Percentiles rank a stretch among this genome's conserved stretches.
These are phyloP conservation scores for Penicillium sclerotigenum DNA, from an alignment of 2,329 filamentous ascomycete species.

Conservation along the genomic window DNA sequence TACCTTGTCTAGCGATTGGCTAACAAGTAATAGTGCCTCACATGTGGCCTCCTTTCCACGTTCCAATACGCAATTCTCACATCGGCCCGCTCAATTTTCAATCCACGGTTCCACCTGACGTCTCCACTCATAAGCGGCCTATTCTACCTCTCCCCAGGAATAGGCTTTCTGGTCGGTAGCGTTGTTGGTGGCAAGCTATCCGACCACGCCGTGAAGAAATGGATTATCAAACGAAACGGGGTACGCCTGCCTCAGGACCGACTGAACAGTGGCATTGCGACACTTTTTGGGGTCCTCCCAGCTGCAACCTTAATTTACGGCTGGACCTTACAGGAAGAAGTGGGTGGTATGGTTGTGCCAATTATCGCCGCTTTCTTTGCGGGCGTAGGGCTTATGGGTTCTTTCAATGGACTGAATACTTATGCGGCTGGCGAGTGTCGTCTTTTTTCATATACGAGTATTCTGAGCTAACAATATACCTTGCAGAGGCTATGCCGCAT, in stretches of 20 bases:
- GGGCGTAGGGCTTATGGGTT: conserved; percentile 68
- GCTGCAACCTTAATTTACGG: conserved; percentile 65
- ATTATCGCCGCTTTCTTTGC: conserved; percentile 71
- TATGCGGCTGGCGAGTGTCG: conserved; percentile 48
- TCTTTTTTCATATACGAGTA: not conserved
- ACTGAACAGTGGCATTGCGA: conserved; percentile 57
- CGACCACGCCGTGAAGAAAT: conserved; percentile 63
- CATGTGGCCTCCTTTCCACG: conserved; percentile 57
- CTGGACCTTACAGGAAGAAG: conserved; percentile 57
- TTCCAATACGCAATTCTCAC: conserved; percentile 70
- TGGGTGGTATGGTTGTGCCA: conserved; percentile 56
- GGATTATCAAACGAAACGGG: conserved; percentile 57
- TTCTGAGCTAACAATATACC: not conserved
- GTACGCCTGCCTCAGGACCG: conserved; percentile 66
- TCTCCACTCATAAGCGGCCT: conserved; percentile 65
- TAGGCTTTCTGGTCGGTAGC: conserved; percentile 66
- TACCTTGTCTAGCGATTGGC: not conserved
- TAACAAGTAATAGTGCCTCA: conserved; percentile 27
- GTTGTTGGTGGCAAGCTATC: conserved; percentile 68
- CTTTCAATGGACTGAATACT: conserved; percentile 71
- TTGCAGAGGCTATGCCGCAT: conserved; percentile 42
- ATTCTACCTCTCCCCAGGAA: conserved; percentile 71
- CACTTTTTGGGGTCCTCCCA: conserved; percentile 58
- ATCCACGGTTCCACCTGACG: conserved; percentile 67
- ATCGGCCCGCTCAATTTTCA: conserved; percentile 68